A percentile compares a stretch with the other conserved stretches of the same genome.
Evolutionary conservation across 305 asterid species (phyloP).

Genomic region (Solanum hybrid): DNA sequence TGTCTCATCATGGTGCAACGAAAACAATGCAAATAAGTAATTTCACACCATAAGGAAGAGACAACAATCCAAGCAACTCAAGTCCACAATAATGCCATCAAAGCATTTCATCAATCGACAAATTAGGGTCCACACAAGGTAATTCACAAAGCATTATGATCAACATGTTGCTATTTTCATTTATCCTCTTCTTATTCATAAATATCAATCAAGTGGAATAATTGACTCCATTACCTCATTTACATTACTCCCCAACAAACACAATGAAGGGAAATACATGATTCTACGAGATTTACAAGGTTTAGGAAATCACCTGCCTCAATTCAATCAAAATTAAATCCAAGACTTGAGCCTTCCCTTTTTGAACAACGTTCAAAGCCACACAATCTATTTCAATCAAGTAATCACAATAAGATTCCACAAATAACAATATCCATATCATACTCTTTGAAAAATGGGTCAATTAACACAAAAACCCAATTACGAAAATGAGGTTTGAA

Average conservation of each 20-base stretch:
- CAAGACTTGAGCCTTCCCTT: neutral
- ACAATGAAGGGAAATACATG: neutral
- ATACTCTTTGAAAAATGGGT: neutral
- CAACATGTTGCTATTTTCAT: neutral
- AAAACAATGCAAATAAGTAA: neutral
- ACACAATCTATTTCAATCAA: neutral
- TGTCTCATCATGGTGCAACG: neutral
- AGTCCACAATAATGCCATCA: neutral
- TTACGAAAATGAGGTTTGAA: neutral
- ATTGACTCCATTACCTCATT: neutral
- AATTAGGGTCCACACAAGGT: neutral
- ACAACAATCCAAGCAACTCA: neutral
- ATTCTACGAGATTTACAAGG: neutral
- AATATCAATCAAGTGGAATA: neutral
- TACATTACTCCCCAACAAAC: neutral
- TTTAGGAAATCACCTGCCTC: neutral
- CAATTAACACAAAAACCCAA: neutral
- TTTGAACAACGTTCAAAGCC: neutral
- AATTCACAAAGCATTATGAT: neutral
- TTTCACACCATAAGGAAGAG: neutral
- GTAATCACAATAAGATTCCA: neutral
- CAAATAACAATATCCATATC: neutral
- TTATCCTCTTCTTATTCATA: neutral
- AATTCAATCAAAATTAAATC: neutral
- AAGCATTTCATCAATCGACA: too few relatives aligned